Base-by-base conservation (phyloP, 495 filamentous ascomycete species). In the Penicillium egyptiacum region DNA sequence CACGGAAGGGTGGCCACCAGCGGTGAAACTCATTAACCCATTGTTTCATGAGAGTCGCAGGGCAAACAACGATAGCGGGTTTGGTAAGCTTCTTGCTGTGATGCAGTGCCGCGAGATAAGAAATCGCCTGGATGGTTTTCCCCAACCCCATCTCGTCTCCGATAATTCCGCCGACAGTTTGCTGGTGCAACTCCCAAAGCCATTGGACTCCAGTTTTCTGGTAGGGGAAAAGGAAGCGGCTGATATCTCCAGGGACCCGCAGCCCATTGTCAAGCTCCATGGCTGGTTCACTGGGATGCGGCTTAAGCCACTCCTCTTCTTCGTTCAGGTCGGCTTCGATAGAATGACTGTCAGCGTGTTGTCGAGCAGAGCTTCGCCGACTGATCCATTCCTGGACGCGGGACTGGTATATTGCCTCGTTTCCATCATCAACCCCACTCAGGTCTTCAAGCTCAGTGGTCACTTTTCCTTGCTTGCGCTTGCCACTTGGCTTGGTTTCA, bases 121-220 rank as follows among this genome's bases (percentile, higher is more conserved):
- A 86, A 47, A 98, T 96, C 48, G 90, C 78, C 70, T 97, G 93
- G 25, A 98, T 89, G 1, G 94, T 98, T 72, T 98, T 98, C 11
- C 94, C 94, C 14, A 98, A 79, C 0, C 94, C 94, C 94, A 98
- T 98, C 76, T 98, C 94, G 62, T 98, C 94, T 7, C 92, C 94
- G 47, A 98, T 81, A 53, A 98, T 98, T 14, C 94, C 94, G 22
- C 94, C 94, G 26, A 96, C 91, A 59, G 88, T 80, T 68, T 96
- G 89, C 41, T 84, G 78, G 68, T 96, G 92, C 16, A 98, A 75
- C 71, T 98, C 92, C 73, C 90, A 91, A n/a, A 98, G 79, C 94
- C 94, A 98, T 66, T 95, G 88, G 3, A 98, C 91, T 14, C 92
- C 90, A 2, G 90, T 95, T 66, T 93, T 95, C 61, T 98, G 94